Conservation (phyloP, 2,329 filamentous ascomycete species). For the Xylaria digitata region DNA sequence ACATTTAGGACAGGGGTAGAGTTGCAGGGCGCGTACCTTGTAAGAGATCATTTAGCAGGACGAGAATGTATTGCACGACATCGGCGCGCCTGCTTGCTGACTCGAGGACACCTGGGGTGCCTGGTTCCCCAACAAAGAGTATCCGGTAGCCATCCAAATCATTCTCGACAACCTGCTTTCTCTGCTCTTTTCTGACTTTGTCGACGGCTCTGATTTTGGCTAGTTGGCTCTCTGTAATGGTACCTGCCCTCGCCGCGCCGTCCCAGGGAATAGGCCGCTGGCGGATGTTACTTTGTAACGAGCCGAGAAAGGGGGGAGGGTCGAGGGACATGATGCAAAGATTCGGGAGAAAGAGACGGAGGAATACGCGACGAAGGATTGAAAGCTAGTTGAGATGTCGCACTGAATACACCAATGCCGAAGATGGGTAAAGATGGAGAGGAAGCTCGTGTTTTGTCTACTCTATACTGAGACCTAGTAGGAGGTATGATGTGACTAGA, state of each 20-base stretch:
- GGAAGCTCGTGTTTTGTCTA: conserved; percentile 17
- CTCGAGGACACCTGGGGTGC: conserved; percentile 79
- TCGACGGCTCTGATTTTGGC: conserved; percentile 97
- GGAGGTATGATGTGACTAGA: conserved; percentile 26
- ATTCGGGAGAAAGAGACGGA: conserved; percentile 38
- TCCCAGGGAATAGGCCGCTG: conserved; percentile 97
- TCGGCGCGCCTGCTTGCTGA: conserved; percentile 86
- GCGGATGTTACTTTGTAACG: conserved; percentile 96
- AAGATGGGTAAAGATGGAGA: conserved; percentile 5
- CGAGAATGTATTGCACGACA: conserved; percentile 94
- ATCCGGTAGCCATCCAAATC: conserved; percentile 83
- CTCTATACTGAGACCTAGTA: not conserved
- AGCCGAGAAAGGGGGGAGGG: conserved; percentile 84
- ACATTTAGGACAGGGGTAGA: not conserved
- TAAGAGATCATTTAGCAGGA: conserved; percentile 87
- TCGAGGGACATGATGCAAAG: conserved; percentile 81
- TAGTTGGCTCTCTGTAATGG: conserved; percentile 92
- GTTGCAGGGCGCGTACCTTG: conserved; percentile 68
- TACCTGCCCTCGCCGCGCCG: conserved; percentile 91
- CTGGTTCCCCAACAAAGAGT: conserved; percentile 82
- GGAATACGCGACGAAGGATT: conserved; percentile 10
- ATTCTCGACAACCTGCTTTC: conserved; percentile 81
- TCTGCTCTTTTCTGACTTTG: conserved; percentile 92
- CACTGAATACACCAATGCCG: conserved; percentile 8
- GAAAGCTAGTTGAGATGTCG: not conserved